Evolutionary conservation across 169 alveolate species (phyloP), one percentile per base, ranked within the genome.

Genomic region (Amoebophrya sp.): DNA sequence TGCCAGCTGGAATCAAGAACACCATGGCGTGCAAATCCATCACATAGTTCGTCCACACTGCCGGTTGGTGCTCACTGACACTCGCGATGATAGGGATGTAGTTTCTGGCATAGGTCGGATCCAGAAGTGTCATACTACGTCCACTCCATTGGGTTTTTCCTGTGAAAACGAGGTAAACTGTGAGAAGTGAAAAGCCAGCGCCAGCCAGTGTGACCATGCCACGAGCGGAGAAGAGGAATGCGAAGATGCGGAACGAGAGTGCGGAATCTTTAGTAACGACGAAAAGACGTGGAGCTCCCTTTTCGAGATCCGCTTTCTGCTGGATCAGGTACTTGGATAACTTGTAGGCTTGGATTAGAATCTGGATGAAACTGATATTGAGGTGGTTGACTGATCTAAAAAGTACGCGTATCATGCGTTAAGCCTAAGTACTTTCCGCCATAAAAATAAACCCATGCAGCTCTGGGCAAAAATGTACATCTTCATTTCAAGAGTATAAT

Each of bases 21-120:
- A 92, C 90, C 53, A 89, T 18, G 89, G 77, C 38, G 91, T 94
- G 95, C 2, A 93, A 95, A 90, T 94, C 95, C 91, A 94, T 89
- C 29, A 94, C 41, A 39, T 94, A 94, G n/a, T 93, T 78, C 38
- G n/a, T 94, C 99, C 99, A 99, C 12, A 99, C 97, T n/a, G 99
- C 97, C 36, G 99, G 99, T 95, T 98, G 99, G 95, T 99, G 99
- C 93, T 99, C 99, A 34, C 99, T 97, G 39, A 99, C 99, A 24
- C 99, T 98, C 38, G 99, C 99, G 40, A 99, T 98, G 40, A 99
- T 97, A 0, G 99, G 99, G 89, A 98, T 97, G 94, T 98, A 96
- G 94, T 95, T 95, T 93, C 94, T 94, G 36, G 99, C 99, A 95
- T 98, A 98, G n/a, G 99, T 98, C 29, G 99, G 99, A 93, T 98